Conservation (phyloP, 306 rosid species). For the Betula pendula region DNA sequence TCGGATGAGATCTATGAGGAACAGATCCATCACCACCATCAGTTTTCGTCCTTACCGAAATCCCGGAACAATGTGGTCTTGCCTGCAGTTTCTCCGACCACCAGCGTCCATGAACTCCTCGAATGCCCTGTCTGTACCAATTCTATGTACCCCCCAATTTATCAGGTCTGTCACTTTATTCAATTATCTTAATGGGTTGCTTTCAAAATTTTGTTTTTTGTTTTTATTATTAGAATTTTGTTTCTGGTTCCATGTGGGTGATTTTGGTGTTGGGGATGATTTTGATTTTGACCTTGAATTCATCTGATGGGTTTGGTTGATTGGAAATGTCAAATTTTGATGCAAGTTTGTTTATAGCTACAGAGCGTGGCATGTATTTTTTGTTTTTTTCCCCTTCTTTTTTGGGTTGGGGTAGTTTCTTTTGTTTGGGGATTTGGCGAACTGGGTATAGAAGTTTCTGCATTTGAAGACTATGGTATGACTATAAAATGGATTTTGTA, state of each 20-base stretch:
- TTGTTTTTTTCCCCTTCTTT: neutral
- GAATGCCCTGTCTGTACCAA: slow-evolving; percentile 30
- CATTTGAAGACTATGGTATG: neutral
- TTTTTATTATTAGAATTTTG: neutral
- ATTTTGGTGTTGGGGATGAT: neutral
- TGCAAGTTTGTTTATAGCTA: neutral
- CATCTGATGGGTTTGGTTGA: slow-evolving; percentile 2
- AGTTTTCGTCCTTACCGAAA: slow-evolving; percentile 5
- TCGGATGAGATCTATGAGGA: slow-evolving; percentile 18
- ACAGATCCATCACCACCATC: slow-evolving; percentile 14
- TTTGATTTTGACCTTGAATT: neutral
- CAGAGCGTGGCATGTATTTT: neutral
- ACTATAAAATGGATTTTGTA: neutral
- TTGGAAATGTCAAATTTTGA: slow-evolving; percentile 3
- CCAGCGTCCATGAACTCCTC: slow-evolving; percentile 27
- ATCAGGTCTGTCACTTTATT: slow-evolving; percentile 26
- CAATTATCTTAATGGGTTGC: neutral
- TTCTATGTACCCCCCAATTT: slow-evolving; percentile 37
- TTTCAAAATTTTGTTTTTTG: neutral
- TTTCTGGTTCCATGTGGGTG: slow-evolving; percentile 3
- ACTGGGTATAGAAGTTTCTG: neutral
- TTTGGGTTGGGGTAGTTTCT: neutral
- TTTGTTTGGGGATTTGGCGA: neutral
- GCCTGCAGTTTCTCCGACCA: slow-evolving; percentile 1
- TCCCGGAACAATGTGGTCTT: slow-evolving; percentile 6